Evolutionary conservation across 2,329 filamentous ascomycete genomes (phyloP), one percentile per base, ranked within the genome.

Genomic region (Aspergillus felis): DNA sequence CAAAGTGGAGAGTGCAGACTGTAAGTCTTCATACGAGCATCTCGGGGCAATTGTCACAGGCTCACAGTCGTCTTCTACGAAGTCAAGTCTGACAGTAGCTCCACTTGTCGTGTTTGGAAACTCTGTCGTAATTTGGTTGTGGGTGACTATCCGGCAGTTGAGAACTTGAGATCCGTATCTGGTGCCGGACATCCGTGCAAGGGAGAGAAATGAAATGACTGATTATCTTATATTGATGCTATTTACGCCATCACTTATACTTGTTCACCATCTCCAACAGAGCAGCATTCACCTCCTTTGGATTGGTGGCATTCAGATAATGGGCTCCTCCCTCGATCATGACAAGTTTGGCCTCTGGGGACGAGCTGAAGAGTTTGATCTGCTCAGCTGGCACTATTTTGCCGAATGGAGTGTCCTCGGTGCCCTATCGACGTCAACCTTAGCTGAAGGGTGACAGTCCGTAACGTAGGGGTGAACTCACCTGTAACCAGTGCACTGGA

Each of bases 401-500:
- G 24, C 54, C 55, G 44, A 60, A 64, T 2, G 60, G 59, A 10
- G 55, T 54, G 9, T 65, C 63, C 22, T 65, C 61, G 9, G 61
- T 62, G 27, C 63, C 63, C 62, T 47, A 14, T 46, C 14, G 14
- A 4, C 32, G 32, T 3, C 32, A 14, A 6, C 4, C 32, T 38
- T 38, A 38, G 22, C 22, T 22, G 22, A 22, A 2, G 22, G 22
- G 22, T 22, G 22, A 22, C 22, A 38, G 32, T 7, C 29, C 29
- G 3, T 32, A 12, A 32, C 29, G 1, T 35, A 48, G 42, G 7
- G 14, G 1, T 22, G 3, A 4, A 61, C 68, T 76, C 49, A 80
- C 78, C 66, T 79, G 66, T 57, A 83, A 57, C 81, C 81, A 82
- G 50, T 78, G 62, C 2, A 84, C 80, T 0, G 81, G 81, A 67